Base-by-base conservation (phyloP, 169 alveolate genomes). In the Plasmodium inui region DNA sequence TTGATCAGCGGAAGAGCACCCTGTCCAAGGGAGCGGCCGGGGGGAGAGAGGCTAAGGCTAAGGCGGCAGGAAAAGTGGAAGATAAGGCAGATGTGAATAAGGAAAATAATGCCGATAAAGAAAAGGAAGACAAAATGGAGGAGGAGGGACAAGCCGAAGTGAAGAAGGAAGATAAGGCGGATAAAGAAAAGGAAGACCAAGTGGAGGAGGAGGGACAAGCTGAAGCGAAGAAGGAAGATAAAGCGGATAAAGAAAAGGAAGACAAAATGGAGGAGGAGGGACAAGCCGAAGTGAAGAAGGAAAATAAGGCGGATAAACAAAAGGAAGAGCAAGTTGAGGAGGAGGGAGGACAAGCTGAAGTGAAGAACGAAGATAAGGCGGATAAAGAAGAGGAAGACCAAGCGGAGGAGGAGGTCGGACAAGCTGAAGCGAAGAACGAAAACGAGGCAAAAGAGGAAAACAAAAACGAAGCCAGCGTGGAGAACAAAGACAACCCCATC, bases 1-100 rank as follows among this genome's bases (percentile, higher is more conserved):
- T 82, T 39, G 92, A 57, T 0, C 92, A 91, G 50, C 82, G 85
- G 79, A 91, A 81, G 83, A 74, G 79, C 26, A 82, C 92, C 19
- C 8, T 82, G 84, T 82, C 91, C 32, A 91, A 55, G 57, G 19
- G 9, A 12, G 41, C 8, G 82, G n/a, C 81, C 19, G 84, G 9
- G 53, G 55, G 10, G 7, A 28, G 61, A 7, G 41, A 44, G 53
- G 74, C 26, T 4, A 30, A 57, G 12, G 6, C 4, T 32, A 41
- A 41, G 30, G 46, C 34, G 14, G 8, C 17, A 32, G 41, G n/a
- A 26, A 14, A 74, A 2, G 28, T 3, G 39, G 83, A 74, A 74
- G 19, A 19, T 74, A 17, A 26, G 26, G 17, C 82, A 8, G 22
- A 34, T 73, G 39, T 73, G 44, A 39, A 83, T 28, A 28, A 57